These are phyloP conservation scores for Irpex sp. DNA, from an alignment of 1,284 basidiomycete species.

Conservation along the genomic window DNA sequence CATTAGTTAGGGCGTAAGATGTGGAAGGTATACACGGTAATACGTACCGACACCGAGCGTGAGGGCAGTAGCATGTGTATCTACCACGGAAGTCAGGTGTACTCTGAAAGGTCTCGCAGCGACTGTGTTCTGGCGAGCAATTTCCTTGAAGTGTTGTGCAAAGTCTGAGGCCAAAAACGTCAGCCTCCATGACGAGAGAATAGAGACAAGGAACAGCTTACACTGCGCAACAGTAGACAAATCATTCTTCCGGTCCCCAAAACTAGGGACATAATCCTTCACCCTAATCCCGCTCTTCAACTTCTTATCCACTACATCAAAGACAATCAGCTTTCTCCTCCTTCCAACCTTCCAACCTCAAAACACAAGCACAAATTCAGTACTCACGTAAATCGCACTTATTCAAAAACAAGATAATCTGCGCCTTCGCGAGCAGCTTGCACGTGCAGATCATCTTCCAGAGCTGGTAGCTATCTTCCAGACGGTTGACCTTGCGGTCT, in stretches of 20 bases:
- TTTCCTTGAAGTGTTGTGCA: conserved; percentile 38
- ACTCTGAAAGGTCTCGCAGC: conserved; percentile 63
- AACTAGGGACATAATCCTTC: conserved; percentile 48
- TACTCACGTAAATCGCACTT: conserved; percentile 22
- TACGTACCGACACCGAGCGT: conserved; percentile 58
- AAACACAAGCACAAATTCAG: conserved; percentile 11
- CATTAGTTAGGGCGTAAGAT: too few relatives aligned
- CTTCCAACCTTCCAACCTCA: too few relatives aligned
- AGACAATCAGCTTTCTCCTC: too few relatives aligned
- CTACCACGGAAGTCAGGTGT: conserved; percentile 73
- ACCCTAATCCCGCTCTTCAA: conserved; percentile 57
- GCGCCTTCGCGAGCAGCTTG: conserved; percentile 34
- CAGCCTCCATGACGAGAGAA: conserved; percentile 3
- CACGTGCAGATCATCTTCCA: conserved; percentile 38
- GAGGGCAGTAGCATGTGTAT: conserved; percentile 64
- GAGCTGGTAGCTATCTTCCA: conserved; percentile 39
- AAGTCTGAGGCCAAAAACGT: conserved; percentile 28
- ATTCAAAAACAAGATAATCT: conserved; percentile 36
- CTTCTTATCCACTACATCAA: conserved; percentile 54
- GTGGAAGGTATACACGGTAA: too few relatives aligned
- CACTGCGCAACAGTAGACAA: conserved; percentile 34
- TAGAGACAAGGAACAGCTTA: conserved; percentile 16
- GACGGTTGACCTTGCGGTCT: conserved; percentile 39
- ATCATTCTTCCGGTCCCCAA: conserved; percentile 33
- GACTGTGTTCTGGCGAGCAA: conserved; percentile 31